Evolutionary conservation across 1,284 basidiomycete genomes (phyloP).

Genomic region (Heterobasidion parviporum): DNA sequence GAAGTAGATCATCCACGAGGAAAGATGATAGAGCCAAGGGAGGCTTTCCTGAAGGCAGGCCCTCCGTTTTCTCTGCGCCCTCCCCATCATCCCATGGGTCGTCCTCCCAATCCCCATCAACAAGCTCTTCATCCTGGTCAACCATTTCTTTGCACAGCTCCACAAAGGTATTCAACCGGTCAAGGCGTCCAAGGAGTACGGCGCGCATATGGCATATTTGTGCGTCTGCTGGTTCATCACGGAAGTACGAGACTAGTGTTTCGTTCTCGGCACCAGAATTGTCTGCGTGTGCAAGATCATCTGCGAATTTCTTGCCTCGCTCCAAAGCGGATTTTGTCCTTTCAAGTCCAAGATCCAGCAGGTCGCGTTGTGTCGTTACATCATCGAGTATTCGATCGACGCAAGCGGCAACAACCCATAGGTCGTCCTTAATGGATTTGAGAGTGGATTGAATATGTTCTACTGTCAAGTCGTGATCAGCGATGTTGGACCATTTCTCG

Average conservation of each 20-base stretch:
- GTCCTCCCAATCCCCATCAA: slow-evolving; percentile 64
- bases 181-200: slow-evolving; percentile 52
- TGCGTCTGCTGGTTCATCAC: slow-evolving; percentile 44
- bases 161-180: slow-evolving; percentile 60
- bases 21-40: slow-evolving; percentile 58
- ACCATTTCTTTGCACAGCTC: slow-evolving; percentile 40
- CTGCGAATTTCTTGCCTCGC: slow-evolving; percentile 30
- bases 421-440: slow-evolving; percentile 47
- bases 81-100: slow-evolving; percentile 69
- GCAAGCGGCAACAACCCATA: slow-evolving; percentile 69
- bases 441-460: slow-evolving; percentile 42
- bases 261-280: slow-evolving; percentile 6
- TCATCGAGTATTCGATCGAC: slow-evolving; percentile 59
- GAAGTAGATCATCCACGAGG: slow-evolving; percentile 48
- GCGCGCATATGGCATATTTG: slow-evolving; percentile 56
- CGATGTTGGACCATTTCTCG: slow-evolving; percentile 46
- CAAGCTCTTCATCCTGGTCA: slow-evolving; percentile 15
- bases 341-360: slow-evolving; percentile 55
- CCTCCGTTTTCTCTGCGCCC: slow-evolving; percentile 11
- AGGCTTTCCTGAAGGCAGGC: slow-evolving; percentile 17
- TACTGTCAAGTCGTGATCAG: slow-evolving; percentile 45
- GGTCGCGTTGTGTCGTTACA: slow-evolving; percentile 40
- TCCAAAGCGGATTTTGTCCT: slow-evolving; percentile 42
- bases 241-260: slow-evolving; percentile 43
- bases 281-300: slow-evolving; percentile 13